Base-by-base conservation (phyloP, 768 basidiomycete genomes). In the Hygrophoropsis aurantiaca region DNA sequence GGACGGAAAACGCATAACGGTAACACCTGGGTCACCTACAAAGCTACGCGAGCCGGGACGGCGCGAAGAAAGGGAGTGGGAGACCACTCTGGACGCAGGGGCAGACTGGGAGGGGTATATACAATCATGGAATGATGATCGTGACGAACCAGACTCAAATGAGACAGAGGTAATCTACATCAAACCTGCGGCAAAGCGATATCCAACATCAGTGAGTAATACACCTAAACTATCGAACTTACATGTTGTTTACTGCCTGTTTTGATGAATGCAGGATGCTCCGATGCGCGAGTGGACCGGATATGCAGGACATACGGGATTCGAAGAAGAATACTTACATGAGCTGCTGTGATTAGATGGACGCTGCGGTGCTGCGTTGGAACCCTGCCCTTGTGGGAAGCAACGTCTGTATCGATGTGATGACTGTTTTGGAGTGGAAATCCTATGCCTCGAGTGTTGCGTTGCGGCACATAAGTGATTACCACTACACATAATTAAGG, bases 181-280 rank as follows among this genome's bases (percentile, higher is more conserved):
- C 16, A 38, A 38, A 23, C 19, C 1, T 6, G 19, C 37, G 23
- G 37, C 37, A 38, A 38, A 38, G 23, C 37, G 2, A 5, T 38
- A 38, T 18, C 19, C 37, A 9, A 37, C 16, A 8, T 37, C 5
- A 15, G 36, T 38, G 37, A 18, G 37, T n/a, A n/a, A n/a, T n/a
- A n/a, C n/a, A n/a, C n/a, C n/a, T n/a, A 38, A 19, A 19, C 3
- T 21, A 38, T 11, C 7, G 23, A 2, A 13, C 0, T 38, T 38
- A 19, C 3, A 0, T 21, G 19, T 38, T 1, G 2, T 21, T 19
- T 11, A 38, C n/a, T 39, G 3, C 11, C 19, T 15, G 19, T 23
- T 39, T 39, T n/a, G n/a, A n/a, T n/a, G n/a, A n/a, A n/a, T 41
- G 24, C 26, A 41, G 40, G 40, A 41, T 41, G 40, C 40, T 20